Evolutionary conservation across 148 eudicot genomes (phyloP).

Genomic region (Rhododendron kiyosumense): DNA sequence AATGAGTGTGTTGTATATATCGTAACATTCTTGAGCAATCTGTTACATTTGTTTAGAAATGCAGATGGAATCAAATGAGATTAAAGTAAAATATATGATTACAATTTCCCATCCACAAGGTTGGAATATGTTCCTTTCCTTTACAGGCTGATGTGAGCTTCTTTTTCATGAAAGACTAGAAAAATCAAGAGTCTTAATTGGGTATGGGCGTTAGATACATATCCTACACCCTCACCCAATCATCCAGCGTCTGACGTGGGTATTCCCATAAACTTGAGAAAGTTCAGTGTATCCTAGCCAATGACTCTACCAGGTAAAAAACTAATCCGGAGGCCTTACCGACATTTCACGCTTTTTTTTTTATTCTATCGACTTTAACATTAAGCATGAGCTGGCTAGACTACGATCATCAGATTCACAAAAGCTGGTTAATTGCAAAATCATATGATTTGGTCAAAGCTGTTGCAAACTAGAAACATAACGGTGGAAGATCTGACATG

Average conservation of each 20-base stretch:
- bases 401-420: neutral
- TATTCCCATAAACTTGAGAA: neutral
- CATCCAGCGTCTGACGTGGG: neutral
- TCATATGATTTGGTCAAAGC: neutral
- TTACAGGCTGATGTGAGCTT: neutral
- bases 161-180: neutral
- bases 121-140: neutral
- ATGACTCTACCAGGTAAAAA: neutral
- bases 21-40: neutral
- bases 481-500: neutral
- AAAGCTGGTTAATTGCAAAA: neutral
- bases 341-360: neutral
- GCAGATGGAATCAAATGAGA: neutral
- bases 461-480: neutral
- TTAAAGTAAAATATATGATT: neutral
- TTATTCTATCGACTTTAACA: neutral
- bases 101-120: neutral
- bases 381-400: neutral
- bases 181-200: neutral
- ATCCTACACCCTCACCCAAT: neutral
- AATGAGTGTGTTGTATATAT: neutral
- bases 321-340: neutral
- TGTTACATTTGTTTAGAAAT: neutral
- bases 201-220: neutral
- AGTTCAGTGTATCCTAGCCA: neutral